These are phyloP conservation scores for Colletotrichum sojae DNA, from an alignment of 2,329 filamentous ascomycete genomes.

Conservation along the genomic window DNA sequence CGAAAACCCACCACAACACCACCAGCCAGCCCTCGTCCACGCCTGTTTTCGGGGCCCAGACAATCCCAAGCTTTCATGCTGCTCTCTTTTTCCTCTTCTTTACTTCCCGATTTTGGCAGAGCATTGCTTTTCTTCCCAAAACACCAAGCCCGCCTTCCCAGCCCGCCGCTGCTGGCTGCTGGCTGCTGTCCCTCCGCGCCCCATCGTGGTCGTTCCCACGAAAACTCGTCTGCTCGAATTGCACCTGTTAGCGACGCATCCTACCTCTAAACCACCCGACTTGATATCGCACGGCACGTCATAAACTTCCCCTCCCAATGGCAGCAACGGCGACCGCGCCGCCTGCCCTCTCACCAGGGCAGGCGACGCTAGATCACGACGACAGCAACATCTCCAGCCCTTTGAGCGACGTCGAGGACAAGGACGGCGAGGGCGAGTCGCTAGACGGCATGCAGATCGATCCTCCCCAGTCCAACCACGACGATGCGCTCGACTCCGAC, in stretches of 20 bases:
- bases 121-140: slow-evolving; percentile 26
- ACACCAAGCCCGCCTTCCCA: slow-evolving; percentile 35
- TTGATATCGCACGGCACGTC: slow-evolving; percentile 18
- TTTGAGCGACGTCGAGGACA: slow-evolving; percentile 91
- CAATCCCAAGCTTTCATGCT: slow-evolving; percentile 36
- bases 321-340: slow-evolving; percentile 67
- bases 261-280: slow-evolving; percentile 22
- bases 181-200: slow-evolving; percentile 39
- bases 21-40: slow-evolving; percentile 32
- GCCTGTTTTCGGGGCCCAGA: slow-evolving; percentile 20
- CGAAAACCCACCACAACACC: slow-evolving; percentile 42
- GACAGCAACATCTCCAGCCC: slow-evolving; percentile 88
- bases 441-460: slow-evolving; percentile 70
- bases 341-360: slow-evolving; percentile 63
- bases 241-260: slow-evolving; percentile 26
- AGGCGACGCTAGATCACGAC: slow-evolving; percentile 64
- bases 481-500: slow-evolving; percentile 59
- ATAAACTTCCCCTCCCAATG: slow-evolving; percentile 54
- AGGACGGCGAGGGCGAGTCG: slow-evolving; percentile 78
- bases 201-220: slow-evolving; percentile 34
- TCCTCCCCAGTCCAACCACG: slow-evolving; percentile 42
- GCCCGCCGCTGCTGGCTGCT: slow-evolving; percentile 39
- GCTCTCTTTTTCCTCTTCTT: slow-evolving; percentile 27
- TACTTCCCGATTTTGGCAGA: slow-evolving; percentile 16
- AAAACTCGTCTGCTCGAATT: slow-evolving; percentile 38